phyloP scores from a whole-genome alignment of 352 stramenopile genomes.

The Phytophthora hybrid region DNA sequence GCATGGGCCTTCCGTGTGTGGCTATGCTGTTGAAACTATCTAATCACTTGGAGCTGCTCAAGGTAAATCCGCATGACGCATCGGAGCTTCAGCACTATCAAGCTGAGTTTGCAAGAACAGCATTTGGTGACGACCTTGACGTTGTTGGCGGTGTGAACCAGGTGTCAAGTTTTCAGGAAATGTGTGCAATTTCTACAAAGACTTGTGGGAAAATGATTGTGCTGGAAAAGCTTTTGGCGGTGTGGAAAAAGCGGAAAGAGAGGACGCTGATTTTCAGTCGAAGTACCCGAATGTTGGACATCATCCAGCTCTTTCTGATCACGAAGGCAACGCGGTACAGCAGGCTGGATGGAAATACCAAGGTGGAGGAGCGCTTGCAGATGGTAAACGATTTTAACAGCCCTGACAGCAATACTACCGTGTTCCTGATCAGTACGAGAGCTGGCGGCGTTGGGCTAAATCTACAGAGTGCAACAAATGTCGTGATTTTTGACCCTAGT shows the following conservation, averaged over 20 bases:
- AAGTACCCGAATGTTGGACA: constrained; percentile 84
- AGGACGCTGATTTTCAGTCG: constrained; percentile 82
- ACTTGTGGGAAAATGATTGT: constrained; percentile 89
- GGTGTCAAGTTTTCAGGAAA: constrained; percentile 64
- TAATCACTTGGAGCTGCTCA: constrained; percentile 85
- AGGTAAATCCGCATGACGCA: constrained; percentile 69
- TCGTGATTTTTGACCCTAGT: constrained; percentile 89
- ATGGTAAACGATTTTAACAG: constrained; percentile 84
- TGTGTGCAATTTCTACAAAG: constrained; percentile 63
- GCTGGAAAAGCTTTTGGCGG: constrained; percentile 68
- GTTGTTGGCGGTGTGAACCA: constrained; percentile 66
- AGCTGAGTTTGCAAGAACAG: constrained; percentile 59
- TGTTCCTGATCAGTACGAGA: constrained; percentile 85
- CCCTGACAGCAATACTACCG: constrained; percentile 55
- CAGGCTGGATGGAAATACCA: constrained; percentile 77
- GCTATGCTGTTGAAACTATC: constrained; percentile 80
- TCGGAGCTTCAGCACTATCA: constrained; percentile 63
- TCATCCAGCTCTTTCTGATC: constrained; percentile 82
- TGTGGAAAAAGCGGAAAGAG: constrained; percentile 72
- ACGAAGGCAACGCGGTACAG: constrained; percentile 68
- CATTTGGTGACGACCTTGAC: constrained; percentile 67
- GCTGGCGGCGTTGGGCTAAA: constrained; percentile 83
- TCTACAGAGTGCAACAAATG: constrained; percentile 81
- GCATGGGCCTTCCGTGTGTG: constrained; percentile 76
- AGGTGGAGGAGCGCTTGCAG: constrained; percentile 74